phyloP scores from a whole-genome alignment of 257 asterid species.

The Oldenlandia corymbosa region DNA sequence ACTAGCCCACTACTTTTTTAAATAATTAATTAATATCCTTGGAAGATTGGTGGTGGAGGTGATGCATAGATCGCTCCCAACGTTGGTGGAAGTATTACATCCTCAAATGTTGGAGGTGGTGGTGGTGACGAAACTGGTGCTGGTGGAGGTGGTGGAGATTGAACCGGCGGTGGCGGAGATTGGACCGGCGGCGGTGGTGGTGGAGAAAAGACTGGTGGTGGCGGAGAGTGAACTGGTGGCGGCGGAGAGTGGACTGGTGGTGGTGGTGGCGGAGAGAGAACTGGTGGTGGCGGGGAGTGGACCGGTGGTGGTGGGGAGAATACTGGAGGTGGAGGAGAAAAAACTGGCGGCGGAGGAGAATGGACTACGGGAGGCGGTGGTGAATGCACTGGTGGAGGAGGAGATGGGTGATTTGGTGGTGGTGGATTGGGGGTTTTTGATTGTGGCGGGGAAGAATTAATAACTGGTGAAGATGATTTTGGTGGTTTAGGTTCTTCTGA shows the following conservation, averaged over 20 bases:
- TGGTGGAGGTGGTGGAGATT: conserved; percentile 3
- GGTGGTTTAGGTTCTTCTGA: background rate
- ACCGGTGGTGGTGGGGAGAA: background rate
- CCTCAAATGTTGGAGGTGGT: background rate
- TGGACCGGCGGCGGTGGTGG: background rate
- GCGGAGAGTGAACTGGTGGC: no score
- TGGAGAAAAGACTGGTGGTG: background rate
- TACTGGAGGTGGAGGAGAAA: background rate
- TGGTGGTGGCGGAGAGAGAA: background rate
- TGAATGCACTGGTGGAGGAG: background rate
- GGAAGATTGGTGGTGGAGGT: conserved; percentile 33
- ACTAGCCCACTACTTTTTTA: background rate
- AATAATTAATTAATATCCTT: conserved; percentile 25
- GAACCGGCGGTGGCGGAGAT: background rate
- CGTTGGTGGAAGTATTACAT: conserved; percentile 21
- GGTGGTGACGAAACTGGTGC: background rate
- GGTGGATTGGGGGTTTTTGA: background rate
- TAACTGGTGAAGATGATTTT: background rate
- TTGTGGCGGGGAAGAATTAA: background rate
- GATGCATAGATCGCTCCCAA: conserved; percentile 24
- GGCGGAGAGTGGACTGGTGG: background rate
- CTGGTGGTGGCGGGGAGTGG: background rate
- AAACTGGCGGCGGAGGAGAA: background rate
- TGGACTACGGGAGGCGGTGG: background rate
- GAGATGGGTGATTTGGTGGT: background rate